These are phyloP conservation scores for Sclerotinia subarctica DNA, from an alignment of 2,329 filamentous ascomycete species.

Conservation along the genomic window DNA sequence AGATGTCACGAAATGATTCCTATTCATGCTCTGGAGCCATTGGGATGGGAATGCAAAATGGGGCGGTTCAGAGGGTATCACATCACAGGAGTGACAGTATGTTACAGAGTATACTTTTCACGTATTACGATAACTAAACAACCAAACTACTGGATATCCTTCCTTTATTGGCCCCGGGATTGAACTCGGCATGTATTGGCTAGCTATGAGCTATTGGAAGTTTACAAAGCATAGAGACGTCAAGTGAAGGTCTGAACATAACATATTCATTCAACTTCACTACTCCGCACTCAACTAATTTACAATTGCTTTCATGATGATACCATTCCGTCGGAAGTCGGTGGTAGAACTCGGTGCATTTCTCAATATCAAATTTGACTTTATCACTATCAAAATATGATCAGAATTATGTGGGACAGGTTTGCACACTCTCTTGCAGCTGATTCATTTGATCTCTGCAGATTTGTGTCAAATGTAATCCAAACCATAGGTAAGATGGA, in stretches of 20 bases:
- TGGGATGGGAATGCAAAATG: too few species aligned
- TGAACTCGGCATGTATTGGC: too few species aligned
- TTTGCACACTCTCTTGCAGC: constrained; percentile 2
- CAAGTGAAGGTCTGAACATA: not conserved
- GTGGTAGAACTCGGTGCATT: not conserved
- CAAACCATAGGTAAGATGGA: too few species aligned
- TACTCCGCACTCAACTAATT: too few species aligned
- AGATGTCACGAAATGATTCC: not conserved
- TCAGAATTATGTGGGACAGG: constrained; percentile 2
- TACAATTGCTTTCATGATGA: not conserved
- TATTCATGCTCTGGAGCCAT: too few species aligned
- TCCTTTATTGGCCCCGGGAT: not conserved
- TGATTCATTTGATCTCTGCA: constrained; percentile 1
- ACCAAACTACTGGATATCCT: not conserved
- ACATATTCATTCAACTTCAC: not conserved
- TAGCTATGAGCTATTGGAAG: not conserved
- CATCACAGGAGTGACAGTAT: too few species aligned
- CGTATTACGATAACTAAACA: too few species aligned
- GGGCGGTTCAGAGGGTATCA: too few species aligned
- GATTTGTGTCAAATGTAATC: not conserved
- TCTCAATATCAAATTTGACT: not conserved
- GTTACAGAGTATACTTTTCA: too few species aligned
- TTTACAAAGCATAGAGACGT: not conserved
- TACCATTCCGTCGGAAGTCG: not conserved
- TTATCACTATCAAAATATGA: not conserved